These are phyloP conservation scores for Pilobolus umbonatus DNA, from an alignment of 192 early-diverging fungal genomes.

Conservation along the genomic window DNA sequence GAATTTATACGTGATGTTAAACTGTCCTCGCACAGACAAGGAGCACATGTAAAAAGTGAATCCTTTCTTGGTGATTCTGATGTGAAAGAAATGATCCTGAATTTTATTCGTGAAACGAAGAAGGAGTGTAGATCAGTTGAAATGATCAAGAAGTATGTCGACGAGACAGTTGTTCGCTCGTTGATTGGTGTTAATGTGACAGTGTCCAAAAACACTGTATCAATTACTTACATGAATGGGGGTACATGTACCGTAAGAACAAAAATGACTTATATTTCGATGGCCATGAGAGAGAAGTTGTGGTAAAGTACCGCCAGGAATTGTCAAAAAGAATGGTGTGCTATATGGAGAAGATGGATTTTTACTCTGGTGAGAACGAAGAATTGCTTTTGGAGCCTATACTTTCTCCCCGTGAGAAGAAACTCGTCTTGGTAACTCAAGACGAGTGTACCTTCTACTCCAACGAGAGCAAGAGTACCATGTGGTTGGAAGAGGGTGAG, in stretches of 20 bases:
- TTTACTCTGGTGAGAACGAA: too few species aligned
- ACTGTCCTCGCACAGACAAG: not conserved
- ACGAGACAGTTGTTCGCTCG: not conserved
- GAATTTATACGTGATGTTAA: not conserved
- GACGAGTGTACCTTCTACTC: too few species aligned
- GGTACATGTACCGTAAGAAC: slow-evolving; percentile 14
- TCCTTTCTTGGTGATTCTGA: not conserved
- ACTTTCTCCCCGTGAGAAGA: too few species aligned
- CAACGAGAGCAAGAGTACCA: too few species aligned
- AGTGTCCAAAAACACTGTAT: not conserved
- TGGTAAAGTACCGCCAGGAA: too few species aligned
- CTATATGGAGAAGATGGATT: too few species aligned
- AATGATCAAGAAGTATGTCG: not conserved
- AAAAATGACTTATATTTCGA: slow-evolving; percentile 14
- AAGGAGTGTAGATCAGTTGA: not conserved
- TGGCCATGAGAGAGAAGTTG: slow-evolving; percentile 19
- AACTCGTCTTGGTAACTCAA: too few species aligned
- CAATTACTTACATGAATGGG: not conserved
- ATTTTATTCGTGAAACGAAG: not conserved
- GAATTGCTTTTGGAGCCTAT: too few species aligned
- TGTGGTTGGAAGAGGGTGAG: too few species aligned
- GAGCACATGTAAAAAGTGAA: not conserved
- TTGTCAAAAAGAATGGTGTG: too few species aligned
- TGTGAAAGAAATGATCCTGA: not conserved
- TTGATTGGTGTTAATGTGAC: not conserved